Conservation (phyloP, 2,329 filamentous ascomycete genomes). For the Alternaria rosae region DNA sequence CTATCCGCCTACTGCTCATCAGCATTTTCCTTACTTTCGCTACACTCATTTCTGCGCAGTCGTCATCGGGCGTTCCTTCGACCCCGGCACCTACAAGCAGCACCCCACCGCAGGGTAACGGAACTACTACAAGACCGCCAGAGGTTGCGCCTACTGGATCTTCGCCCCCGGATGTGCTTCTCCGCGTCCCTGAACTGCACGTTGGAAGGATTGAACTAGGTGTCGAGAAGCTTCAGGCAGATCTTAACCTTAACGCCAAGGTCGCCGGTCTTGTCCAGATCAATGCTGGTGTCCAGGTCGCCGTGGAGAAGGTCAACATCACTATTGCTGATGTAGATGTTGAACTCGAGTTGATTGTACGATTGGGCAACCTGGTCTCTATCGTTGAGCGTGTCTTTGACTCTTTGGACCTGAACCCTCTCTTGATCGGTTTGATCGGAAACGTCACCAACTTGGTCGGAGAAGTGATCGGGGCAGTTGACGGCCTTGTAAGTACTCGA, state of each 20-base stretch:
- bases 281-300: slow-evolving; percentile 59
- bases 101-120: slow-evolving; percentile 25
- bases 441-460: slow-evolving; percentile 62
- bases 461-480: slow-evolving; percentile 64
- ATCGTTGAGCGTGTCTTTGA: slow-evolving; percentile 68
- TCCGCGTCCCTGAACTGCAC: slow-evolving; percentile 65
- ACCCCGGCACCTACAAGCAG: slow-evolving; percentile 41
- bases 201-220: slow-evolving; percentile 67
- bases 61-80: slow-evolving; percentile 20
- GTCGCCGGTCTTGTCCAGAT: slow-evolving; percentile 65
- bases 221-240: slow-evolving; percentile 65
- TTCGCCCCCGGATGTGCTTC: slow-evolving; percentile 63
- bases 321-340: slow-evolving; percentile 68
- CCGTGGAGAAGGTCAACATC: slow-evolving; percentile 63
- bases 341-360: slow-evolving; percentile 65
- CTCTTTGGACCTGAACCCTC: slow-evolving; percentile 66
- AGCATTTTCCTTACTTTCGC: slow-evolving; percentile 37
- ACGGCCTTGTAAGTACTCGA: slow-evolving; percentile 54
- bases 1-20: slow-evolving; percentile 44
- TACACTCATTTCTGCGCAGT: slow-evolving; percentile 38
- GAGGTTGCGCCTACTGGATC: slow-evolving; percentile 30
- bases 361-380: slow-evolving; percentile 66
- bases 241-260: slow-evolving; percentile 67
- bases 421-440: slow-evolving; percentile 65
- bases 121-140: slow-evolving; percentile 31